Evolutionary conservation across 2,329 filamentous ascomycete genomes (phyloP), one percentile per base, ranked within the genome.

Genomic region (Fusarium sp.): DNA sequence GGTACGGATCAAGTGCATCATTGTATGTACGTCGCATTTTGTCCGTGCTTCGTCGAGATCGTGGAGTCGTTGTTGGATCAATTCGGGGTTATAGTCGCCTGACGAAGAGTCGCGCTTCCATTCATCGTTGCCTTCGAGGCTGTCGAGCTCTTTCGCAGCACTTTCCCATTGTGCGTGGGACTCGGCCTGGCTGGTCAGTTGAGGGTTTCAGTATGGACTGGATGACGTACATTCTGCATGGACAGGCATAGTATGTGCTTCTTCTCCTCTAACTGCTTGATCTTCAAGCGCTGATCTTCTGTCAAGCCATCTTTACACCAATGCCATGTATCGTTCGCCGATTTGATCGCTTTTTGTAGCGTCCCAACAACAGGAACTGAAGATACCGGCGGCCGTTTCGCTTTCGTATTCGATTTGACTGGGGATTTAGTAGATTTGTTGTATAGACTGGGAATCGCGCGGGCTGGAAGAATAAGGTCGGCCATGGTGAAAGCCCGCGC

Each of bases 1-100:
- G 2, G 94, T 97, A 33, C 95, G 90, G 41, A 97, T 86, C 41
- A 96, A 86, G 77, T 94, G 91, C 77, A 96, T 86, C 92, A 97
- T 96, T 62, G 87, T 86, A 68, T 87, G 88, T 60, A 94, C 87
- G 80, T 98, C 93, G 72, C 90, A 90, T 71, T 87, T 91, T 15
- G 86, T 84, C 9, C 93, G 89, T 20, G 94, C 94, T 15, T 92
- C 87, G 73, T 97, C 92, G 66, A 98, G 86, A 72, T 94, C 90
- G 58, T 85, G 83, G 46, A 97, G 83, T n/a, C 93, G 90, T 36
- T 87, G 84, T 71, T 91, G 85, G 45, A 98, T 89, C 13, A 97
- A 84, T 0, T 84, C 83, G 2, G 90, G 87, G 76, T 95, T 90
- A 80, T 95, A 96, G 74, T 94, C 91, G 50, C 87, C 84, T n/a